Conservation (phyloP, 805 yeast species). For the Yarrowia sp. region DNA sequence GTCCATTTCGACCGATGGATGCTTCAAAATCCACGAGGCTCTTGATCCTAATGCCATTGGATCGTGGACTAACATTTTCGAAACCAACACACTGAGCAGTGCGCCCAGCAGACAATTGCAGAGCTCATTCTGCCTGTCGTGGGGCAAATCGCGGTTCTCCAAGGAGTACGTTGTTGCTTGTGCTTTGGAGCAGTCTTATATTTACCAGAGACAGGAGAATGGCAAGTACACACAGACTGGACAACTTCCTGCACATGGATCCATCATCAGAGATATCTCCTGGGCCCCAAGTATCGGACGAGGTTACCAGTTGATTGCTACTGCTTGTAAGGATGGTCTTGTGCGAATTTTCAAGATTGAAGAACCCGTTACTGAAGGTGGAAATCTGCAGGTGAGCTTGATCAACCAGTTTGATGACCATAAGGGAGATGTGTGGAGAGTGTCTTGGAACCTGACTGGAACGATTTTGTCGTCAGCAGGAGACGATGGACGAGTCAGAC, state of each 20-base stretch:
- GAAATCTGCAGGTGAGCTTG: slow-evolving; percentile 50
- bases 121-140: slow-evolving; percentile 77
- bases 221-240: slow-evolving; percentile 50
- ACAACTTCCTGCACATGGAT: slow-evolving; percentile 77
- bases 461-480: slow-evolving; percentile 91
- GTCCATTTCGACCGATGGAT: slow-evolving; percentile 86
- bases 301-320: slow-evolving; percentile 81
- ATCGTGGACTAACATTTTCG: slow-evolving; percentile 76
- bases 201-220: slow-evolving; percentile 56
- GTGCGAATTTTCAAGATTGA: slow-evolving; percentile 76
- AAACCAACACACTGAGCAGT: slow-evolving; percentile 55
- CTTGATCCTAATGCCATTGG: slow-evolving; percentile 84
- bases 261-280: slow-evolving; percentile 79
- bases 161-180: slow-evolving; percentile 79
- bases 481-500: slow-evolving; percentile 86
- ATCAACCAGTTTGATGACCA: slow-evolving; percentile 73
- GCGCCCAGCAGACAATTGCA: slow-evolving; percentile 81
- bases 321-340: slow-evolving; percentile 93
- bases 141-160: slow-evolving; percentile 87
- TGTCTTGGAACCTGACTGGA: slow-evolving; percentile 82
- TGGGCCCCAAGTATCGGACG: slow-evolving; percentile 99
- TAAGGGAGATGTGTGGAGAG: slow-evolving; percentile 91
- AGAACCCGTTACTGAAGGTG: slow-evolving; percentile 29
- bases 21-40: slow-evolving; percentile 79
- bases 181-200: slow-evolving; percentile 81